These are phyloP conservation scores for Magnolia changhungtana DNA, from an alignment of 164 flowering plant genomes.

Conservation along the genomic window DNA sequence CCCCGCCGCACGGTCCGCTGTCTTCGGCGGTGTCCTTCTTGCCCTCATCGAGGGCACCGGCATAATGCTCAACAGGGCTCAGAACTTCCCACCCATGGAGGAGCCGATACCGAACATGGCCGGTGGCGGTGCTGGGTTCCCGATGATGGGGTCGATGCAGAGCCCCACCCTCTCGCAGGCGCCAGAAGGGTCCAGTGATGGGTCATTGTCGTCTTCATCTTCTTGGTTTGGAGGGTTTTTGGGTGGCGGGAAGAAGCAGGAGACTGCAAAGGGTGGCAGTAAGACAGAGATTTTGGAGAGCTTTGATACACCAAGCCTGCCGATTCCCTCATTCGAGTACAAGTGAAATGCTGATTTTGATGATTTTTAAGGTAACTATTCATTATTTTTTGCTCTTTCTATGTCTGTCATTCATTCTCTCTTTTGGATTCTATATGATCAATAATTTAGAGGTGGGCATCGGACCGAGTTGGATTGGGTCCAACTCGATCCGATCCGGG, in stretches of 20 bases:
- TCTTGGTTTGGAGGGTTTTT: conserved; percentile 76
- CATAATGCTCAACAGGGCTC: conserved; percentile 58
- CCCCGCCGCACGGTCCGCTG: conserved; percentile 61
- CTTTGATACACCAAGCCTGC: conserved; percentile 51
- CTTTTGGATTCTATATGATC: no score
- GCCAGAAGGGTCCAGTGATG: conserved; percentile 2
- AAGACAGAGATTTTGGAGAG: conserved; percentile 66
- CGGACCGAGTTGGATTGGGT: no score
- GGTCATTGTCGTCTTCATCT: conserved; percentile 22
- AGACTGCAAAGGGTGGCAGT: conserved; percentile 20
- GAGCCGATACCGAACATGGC: conserved; percentile 35
- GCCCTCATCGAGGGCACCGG: conserved; percentile 89
- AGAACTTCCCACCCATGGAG: conserved; percentile 47
- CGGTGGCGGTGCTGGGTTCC: conserved; percentile 24
- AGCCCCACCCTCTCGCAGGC: background rate
- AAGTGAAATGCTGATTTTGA: conserved; percentile 31
- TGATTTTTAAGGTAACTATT: background rate
- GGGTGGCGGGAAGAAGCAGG: conserved; percentile 51
- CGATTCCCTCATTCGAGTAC: conserved; percentile 56
- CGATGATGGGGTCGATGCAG: conserved; percentile 19
- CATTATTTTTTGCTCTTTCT: background rate
- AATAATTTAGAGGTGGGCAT: no score
- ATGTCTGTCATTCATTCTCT: no score
- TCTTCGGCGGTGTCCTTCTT: conserved; percentile 66
- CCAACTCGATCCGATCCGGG: no score